Evolutionary conservation across 495 filamentous ascomycete genomes (phyloP).

Genomic region (Penicillium taxi): DNA sequence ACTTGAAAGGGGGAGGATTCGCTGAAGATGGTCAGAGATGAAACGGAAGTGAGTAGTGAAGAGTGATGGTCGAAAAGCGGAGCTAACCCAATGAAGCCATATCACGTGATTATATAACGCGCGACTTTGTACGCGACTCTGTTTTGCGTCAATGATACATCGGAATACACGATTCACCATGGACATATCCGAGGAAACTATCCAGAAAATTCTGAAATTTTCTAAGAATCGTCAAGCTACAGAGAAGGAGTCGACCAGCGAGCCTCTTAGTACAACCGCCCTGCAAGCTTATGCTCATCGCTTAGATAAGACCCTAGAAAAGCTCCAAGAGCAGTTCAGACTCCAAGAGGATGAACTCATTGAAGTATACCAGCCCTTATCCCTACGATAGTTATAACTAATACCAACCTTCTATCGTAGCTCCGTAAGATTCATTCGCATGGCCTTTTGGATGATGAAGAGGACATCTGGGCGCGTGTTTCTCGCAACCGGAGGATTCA

Average conservation of each 20-base stretch:
- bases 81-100: slow-evolving; percentile 1
- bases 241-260: slow-evolving; percentile 27
- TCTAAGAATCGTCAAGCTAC: slow-evolving; percentile 29
- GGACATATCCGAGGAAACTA: slow-evolving; percentile 25
- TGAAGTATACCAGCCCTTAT: slow-evolving; percentile 26
- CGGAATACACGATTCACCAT: slow-evolving; percentile 10
- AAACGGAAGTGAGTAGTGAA: too few species aligned
- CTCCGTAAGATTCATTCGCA: slow-evolving; percentile 35
- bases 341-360: slow-evolving; percentile 57
- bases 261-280: slow-evolving; percentile 25
- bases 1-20: slow-evolving; percentile 5
- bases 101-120: slow-evolving; percentile 3
- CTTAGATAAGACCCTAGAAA: slow-evolving; percentile 56
- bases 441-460: slow-evolving; percentile 31
- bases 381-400: not conserved
- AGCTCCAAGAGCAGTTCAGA: slow-evolving; percentile 55
- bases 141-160: not conserved
- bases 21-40: slow-evolving; percentile 3
- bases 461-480: slow-evolving; percentile 40
- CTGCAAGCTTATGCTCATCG: slow-evolving; percentile 38
- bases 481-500: slow-evolving; percentile 51
- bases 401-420: slow-evolving; percentile 15
- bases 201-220: slow-evolving; percentile 34
- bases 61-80: not conserved
- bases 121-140: not conserved